Evolutionary conservation across 164 flowering plant genomes (phyloP), one percentile per base, ranked within the genome.

Genomic region (Liquidambar formosana): DNA sequence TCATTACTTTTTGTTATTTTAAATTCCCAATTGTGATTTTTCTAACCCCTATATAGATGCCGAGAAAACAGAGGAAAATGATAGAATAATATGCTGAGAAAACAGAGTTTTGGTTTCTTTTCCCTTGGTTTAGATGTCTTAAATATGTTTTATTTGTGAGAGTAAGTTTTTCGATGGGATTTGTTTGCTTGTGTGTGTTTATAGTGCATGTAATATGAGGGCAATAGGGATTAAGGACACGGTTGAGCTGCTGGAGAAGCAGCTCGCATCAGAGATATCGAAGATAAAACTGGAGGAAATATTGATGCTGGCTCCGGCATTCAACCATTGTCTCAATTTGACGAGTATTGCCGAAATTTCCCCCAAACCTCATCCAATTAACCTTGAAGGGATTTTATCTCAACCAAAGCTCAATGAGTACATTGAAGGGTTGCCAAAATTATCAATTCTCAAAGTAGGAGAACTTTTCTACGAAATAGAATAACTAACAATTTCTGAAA

Each of bases 311-410:
- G 97, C 92, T 61, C 87, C 95, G 47, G 89, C 94, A 21, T 90
- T 89, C 73, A 94, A 96, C 65, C 97, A 94, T 76, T 84, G 81
- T 70, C 93, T 94, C 61, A 90, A 75, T 71, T 77, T 94, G 69
- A 89, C 87, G 89, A 88, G 91, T 27, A 90, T 90, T 70, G 98
- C 98, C 1, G 98, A 94, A 76, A 90, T n/a, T n/a, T n/a, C n/a
- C n/a, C n/a, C n/a, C n/a, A n/a, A n/a, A n/a, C n/a, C n/a, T n/a
- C n/a, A n/a, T n/a, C n/a, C n/a, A n/a, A n/a, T n/a, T n/a, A n/a
- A n/a, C n/a, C n/a, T n/a, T n/a, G n/a, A n/a, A n/a, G n/a, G n/a
- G n/a, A n/a, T n/a, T n/a, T n/a, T n/a, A n/a, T n/a, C n/a, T n/a
- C n/a, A n/a, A n/a, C n/a, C n/a, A n/a, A n/a, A n/a, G n/a, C n/a